Conservation (phyloP, 352 stramenopile genomes). For the Globisporangium orthogonon region DNA sequence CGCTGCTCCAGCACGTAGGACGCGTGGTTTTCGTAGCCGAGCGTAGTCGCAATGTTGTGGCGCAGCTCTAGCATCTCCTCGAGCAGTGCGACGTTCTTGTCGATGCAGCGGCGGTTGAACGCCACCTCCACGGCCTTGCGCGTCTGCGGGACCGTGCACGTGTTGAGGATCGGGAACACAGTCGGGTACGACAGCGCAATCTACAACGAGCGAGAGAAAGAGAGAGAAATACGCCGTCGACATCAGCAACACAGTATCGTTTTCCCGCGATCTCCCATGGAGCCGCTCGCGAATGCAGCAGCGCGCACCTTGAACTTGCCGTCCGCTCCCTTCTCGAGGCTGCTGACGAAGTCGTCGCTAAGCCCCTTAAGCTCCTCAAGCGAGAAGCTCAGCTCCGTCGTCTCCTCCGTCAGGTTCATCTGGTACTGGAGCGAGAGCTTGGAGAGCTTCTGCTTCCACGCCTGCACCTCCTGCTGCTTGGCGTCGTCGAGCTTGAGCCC, state of each 20-base stretch:
- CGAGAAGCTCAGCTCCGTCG: conserved; percentile 75
- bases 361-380: conserved; percentile 73
- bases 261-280: too few species aligned
- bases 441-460: conserved; percentile 82
- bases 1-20: conserved; percentile 80
- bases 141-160: conserved; percentile 78
- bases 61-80: conserved; percentile 80
- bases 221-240: background rate
- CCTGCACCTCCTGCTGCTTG: conserved; percentile 67
- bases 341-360: conserved; percentile 68
- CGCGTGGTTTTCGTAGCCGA: conserved; percentile 83
- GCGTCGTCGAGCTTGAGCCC: conserved; percentile 64
- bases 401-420: conserved; percentile 84
- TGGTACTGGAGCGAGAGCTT: conserved; percentile 80
- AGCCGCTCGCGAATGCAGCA: too few species aligned
- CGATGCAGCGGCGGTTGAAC: conserved; percentile 81
- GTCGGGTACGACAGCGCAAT: conserved; percentile 86
- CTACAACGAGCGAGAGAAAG: conserved; percentile 11
- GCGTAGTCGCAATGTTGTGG: conserved; percentile 59
- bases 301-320: conserved; percentile 70
- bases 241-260: background rate
- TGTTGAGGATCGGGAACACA: conserved; percentile 87
- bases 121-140: conserved; percentile 73
- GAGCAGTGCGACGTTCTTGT: conserved; percentile 76
- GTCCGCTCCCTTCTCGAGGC: conserved; percentile 61